Base-by-base conservation (phyloP, 345 rosid genomes). In the Hibiscus mutabilis region DNA sequence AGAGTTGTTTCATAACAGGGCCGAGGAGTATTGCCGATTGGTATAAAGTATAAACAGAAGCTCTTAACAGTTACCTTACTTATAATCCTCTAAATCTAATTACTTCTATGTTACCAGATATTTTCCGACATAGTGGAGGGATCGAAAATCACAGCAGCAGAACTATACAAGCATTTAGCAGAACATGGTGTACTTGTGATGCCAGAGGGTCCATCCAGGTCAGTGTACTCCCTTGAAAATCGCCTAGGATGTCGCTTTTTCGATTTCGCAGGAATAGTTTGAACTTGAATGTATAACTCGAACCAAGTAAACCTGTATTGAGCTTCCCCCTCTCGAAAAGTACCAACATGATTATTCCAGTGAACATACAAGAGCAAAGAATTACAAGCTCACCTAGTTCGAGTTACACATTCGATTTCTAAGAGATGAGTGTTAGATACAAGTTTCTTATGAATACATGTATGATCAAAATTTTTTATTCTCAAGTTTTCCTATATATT, bases 171-270 rank as follows among this genome's bases (percentile, higher is more conserved):
- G 83, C 80, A 85, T 72, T 84, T 95, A 80, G 83, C 86, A 75
- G 84, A 83, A 78, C 84, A 84, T 7, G 96, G 96, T 27, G 79
- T 95, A 27, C 86, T 84, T 46, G 77, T 88, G 25, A 83, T 90
- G 89, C 78, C 75, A 24, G 89, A 86, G 73, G 67, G 88, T 71
- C 80, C 87, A 22, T 72, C 83, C 58, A 90, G 89, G 97, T 91
- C 60, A 13, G 76, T 21, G 11, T 42, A 27, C 51, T 15, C 69
- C 67, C 68, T 64, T 40, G 10, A 22, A 71, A 44, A 56, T 75
- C 60, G 25, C 56, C 24, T 29, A 65, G 69, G 53, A 22, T 65
- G 59, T 67, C n/a, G 58, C 24, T 16, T 77, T 18, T 27, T 25
- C 6, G 12, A 27, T 49, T 67, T 2, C 57, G 2, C 40, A 12